Evolutionary conservation across 129 eudicot species (phyloP).

Genomic region (Artemisia argyi): DNA sequence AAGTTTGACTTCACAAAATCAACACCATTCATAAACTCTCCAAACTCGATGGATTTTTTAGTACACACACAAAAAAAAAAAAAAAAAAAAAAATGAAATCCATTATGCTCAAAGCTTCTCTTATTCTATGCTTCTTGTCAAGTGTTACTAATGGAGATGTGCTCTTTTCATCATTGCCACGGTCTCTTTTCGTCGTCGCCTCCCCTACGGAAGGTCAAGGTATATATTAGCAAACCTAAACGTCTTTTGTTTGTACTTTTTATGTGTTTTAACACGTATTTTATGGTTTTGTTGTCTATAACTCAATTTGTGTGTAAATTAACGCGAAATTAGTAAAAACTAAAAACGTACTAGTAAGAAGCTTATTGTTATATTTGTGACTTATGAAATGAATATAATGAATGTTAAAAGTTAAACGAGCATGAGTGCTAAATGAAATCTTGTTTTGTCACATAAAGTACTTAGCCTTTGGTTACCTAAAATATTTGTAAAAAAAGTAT

Average conservation of each 20-base stretch:
- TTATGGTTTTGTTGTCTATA: not conserved
- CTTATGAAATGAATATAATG: no score
- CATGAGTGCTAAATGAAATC: no score
- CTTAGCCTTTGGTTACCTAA: no score
- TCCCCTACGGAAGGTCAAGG: constrained; percentile 39
- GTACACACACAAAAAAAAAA: no score
- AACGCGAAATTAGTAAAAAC: not conserved
- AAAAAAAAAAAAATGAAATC: constrained; percentile 32
- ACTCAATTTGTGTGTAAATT: not conserved
- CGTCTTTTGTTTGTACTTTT: constrained; percentile 1
- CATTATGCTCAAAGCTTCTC: constrained; percentile 5
- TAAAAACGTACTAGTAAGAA: no score
- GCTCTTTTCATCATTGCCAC: constrained; percentile 36
- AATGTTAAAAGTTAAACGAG: no score
- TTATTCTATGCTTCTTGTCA: constrained; percentile 28
- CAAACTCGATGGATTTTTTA: not conserved
- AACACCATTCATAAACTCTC: constrained; percentile 19
- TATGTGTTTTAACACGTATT: not conserved
- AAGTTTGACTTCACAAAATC: constrained; percentile 9
- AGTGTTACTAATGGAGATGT: constrained; percentile 24
- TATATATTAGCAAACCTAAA: constrained; percentile 1
- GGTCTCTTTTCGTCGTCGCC: constrained; percentile 23
- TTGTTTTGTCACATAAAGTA: no score
- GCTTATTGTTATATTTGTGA: no score
- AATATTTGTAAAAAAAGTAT: not conserved